Evolutionary conservation across 2,329 filamentous ascomycete genomes (phyloP), one percentile per base, ranked within the genome.

Genomic region (Botryotinia convoluta): DNA sequence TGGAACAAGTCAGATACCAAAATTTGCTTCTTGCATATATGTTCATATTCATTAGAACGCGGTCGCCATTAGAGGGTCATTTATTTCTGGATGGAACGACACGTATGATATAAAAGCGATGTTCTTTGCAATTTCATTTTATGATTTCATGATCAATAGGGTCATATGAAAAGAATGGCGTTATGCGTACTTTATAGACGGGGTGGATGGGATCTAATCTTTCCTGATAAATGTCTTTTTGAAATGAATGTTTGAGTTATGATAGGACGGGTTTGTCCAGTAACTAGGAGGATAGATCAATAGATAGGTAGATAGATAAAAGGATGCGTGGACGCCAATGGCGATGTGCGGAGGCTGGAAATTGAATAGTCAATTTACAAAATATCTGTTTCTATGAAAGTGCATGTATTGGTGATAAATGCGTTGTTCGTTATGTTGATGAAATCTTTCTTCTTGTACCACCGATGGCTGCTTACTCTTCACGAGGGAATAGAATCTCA

Each of bases 11-110:
- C 32, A 61, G 22, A 69, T 37, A 44, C 9, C 39, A 61, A 22
- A 61, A 37, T 45, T 70, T 37, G 39, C 54, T 70, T 70, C 68
- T 70, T 70, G 68, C 68, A 70, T 70, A 70, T 70, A 70, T 61
- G 68, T 70, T 70, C 39, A 70, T 70, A 68, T 57, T 44, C 48
- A 57, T 57, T 69, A 44, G 65, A 57, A 69, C 39, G 48, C 18
- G 37, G 37, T 69, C 35, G 48, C 54, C 65, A 35, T 39, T 22
- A 42, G 39, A 37, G 44, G 22, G 45, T 67, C 6, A 29, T 57
- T 54, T 42, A 57, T 57, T 32, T 69, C 65, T 69, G 65, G 65
- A 57, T 69, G 29, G 48, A 29, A 44, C n/a, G 65, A 69, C 37
- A 39, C n/a, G 65, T 57, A 57, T 42, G 32, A 57, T 57, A 69